These are phyloP conservation scores for Rhizoclosmatium globosum DNA, from an alignment of 192 early-diverging fungal species.

Conservation along the genomic window DNA sequence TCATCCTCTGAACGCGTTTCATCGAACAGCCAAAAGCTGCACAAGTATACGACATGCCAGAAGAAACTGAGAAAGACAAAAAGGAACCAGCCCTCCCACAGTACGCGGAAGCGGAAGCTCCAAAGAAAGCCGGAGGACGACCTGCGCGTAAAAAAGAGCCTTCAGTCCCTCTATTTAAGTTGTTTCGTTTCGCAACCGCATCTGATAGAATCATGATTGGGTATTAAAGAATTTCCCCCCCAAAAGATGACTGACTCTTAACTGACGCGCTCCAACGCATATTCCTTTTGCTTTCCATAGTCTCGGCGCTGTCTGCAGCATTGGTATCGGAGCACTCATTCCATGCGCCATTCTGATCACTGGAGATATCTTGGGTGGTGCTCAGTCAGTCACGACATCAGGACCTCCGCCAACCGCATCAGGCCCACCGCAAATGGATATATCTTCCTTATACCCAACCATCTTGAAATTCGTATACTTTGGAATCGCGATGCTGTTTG, in stretches of 20 bases:
- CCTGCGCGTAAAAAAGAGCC: constrained; percentile 19
- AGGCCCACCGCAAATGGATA: neutral
- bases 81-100: too few relatives aligned
- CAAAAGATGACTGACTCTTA: neutral
- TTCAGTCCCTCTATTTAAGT: constrained; percentile 5
- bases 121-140: neutral
- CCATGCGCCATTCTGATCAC: constrained; percentile 30
- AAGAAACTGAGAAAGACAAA: too few relatives aligned
- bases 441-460: constrained; percentile 9
- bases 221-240: constrained; percentile 17
- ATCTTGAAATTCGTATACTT: constrained; percentile 32
- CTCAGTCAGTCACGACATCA: neutral
- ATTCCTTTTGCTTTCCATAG: constrained; percentile 3
- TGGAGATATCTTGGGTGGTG: constrained; percentile 21
- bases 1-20: too few relatives aligned
- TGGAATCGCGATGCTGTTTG: constrained; percentile 38
- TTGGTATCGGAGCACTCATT: constrained; percentile 36
- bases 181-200: constrained; percentile 33
- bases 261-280: neutral
- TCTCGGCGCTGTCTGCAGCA: constrained; percentile 20
- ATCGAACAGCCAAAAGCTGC: too few relatives aligned
- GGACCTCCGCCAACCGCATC: neutral
- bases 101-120: neutral
- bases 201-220: constrained; percentile 29
- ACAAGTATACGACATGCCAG: too few relatives aligned